Base-by-base conservation (phyloP, 441 rosid genomes). In the Adansonia gregorii region DNA sequence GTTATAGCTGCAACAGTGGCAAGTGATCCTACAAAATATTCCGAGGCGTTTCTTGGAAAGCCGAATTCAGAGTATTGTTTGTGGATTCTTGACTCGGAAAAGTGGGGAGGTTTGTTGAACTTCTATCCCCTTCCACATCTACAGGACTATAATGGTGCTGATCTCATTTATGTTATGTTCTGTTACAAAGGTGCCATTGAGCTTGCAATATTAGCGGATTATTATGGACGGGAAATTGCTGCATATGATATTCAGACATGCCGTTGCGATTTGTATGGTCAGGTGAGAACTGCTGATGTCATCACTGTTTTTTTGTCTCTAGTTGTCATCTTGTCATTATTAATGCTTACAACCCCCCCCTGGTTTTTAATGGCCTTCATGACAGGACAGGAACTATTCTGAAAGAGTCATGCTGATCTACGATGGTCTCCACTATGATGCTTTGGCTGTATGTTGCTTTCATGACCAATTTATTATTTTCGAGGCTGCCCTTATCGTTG, bases 381-480 rank as follows among this genome's bases (percentile, higher is more conserved):
- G 72, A 80, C 90, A 95, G 98, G 94, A 81, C 45, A 86, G 58
- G 78, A 85, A 85, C 83, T 92, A 84, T 79, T 80, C 82, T 3
- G 94, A 95, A 79, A 89, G 99, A 81, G 97, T 83, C 70, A 86
- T 94, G 94, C 90, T 95, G 78, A 89, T 95, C 72, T 94, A 94
- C 72, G 95, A 95, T 60, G 97, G 99, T 49, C 93, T 94, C 56
- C 99, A 94, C 84, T 92, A 95, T 78, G 99, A 95, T 84, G 95
- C 99, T 43, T 83, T 94, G 72, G 94, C 93, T 68, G 97, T 95
- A 92, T 72, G 97, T 48, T 68, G 45, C 75, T 65, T 83, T 82
- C 45, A 2, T 66, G 72, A 55, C 72, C 74, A 52, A 31, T 82
- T 78, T 79, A 59, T 46, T 76, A 8, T 15, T 10, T 8, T 60